Evolutionary conservation across 768 basidiomycete genomes (phyloP).

Genomic region (Mycena maculata): DNA sequence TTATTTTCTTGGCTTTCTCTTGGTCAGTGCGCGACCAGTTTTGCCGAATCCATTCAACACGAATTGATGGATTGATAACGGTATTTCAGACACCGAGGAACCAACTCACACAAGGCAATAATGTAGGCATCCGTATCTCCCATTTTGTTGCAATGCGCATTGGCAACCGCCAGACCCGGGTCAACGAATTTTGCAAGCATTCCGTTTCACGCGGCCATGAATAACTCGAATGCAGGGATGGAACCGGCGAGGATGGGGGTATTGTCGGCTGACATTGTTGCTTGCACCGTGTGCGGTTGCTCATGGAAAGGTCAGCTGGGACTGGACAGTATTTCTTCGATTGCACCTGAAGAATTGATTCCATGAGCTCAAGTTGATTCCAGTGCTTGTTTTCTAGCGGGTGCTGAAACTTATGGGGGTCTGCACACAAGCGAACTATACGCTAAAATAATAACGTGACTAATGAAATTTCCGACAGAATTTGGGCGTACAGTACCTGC

Average conservation of each 20-base stretch:
- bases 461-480: not conserved
- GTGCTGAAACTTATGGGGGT: not conserved
- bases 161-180: not conserved
- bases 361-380: constrained; percentile 1
- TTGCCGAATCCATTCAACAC: no score
- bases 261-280: not conserved
- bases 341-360: constrained; percentile 2
- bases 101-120: no score
- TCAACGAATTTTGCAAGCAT: not conserved
- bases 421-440: not conserved
- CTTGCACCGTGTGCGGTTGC: constrained; percentile 2
- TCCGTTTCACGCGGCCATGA: not conserved
- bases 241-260: no score
- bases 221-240: no score
- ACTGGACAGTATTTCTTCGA: no score
- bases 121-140: no score
- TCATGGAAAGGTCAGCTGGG: not conserved
- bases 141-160: no score
- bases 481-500: not conserved
- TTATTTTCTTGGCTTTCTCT: no score
- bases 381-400: constrained; percentile 1
- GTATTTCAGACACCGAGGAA: no score
- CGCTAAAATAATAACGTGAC: not conserved
- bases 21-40: no score
- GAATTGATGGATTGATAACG: no score